A percentile compares a stretch with the other conserved stretches of the same genome.
Evolutionary conservation across 108 stramenopile species (phyloP).

Genomic region (Cyclostephanos tholiformis): DNA sequence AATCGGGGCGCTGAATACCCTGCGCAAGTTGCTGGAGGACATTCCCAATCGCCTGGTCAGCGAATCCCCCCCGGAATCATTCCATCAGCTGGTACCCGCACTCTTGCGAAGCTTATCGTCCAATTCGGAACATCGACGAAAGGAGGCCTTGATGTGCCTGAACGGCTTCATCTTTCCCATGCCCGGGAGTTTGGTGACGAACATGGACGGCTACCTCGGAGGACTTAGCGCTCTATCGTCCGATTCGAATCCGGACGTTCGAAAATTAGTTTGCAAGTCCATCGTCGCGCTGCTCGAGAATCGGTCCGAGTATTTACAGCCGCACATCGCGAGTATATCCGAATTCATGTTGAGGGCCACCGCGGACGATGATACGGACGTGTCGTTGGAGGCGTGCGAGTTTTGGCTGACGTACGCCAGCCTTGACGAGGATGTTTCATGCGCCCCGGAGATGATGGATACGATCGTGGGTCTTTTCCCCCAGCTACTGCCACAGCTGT

Average conservation of each 20-base stretch:
- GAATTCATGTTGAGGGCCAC: constrained; percentile 84
- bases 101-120: constrained; percentile 54
- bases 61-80: constrained; percentile 44
- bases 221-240: constrained; percentile 68
- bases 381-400: constrained; percentile 89
- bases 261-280: constrained; percentile 86
- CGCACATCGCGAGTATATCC: constrained; percentile 68
- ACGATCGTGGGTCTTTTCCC: constrained; percentile 57
- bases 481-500: constrained; percentile 73
- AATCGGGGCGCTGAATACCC: constrained; percentile 58
- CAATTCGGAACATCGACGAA: constrained; percentile 27
- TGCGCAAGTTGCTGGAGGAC: constrained; percentile 87
- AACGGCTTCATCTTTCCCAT: constrained; percentile 58
- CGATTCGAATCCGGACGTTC: constrained; percentile 63
- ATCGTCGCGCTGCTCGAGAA: constrained; percentile 73
- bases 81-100: constrained; percentile 68
- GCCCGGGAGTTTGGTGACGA: constrained; percentile 72
- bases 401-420: constrained; percentile 88
- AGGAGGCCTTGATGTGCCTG: constrained; percentile 66
- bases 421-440: constrained; percentile 60
- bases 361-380: constrained; percentile 47
- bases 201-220: constrained; percentile 77
- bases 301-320: constrained; percentile 75
- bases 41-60: constrained; percentile 51
- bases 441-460: constrained; percentile 67